Conservation (phyloP, 2,329 filamentous ascomycete genomes). For the Monosporascus sp. region DNA sequence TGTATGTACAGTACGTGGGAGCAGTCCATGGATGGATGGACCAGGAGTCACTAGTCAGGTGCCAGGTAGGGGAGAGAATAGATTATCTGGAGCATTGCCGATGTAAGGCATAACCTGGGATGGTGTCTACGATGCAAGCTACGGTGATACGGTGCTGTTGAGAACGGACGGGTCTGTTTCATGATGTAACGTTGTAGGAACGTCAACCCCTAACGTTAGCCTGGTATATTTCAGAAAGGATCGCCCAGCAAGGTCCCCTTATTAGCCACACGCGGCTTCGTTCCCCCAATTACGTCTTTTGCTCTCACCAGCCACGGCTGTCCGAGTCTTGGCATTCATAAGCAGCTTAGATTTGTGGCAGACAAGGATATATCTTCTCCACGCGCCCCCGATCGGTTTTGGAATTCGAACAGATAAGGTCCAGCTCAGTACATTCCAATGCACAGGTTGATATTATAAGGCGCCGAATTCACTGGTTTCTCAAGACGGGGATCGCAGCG, state of each 20-base stretch:
- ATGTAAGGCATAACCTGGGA: constrained; percentile 2
- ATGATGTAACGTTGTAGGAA: constrained; percentile 1
- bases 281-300: neutral
- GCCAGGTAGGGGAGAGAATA: neutral
- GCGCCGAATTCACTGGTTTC: neutral
- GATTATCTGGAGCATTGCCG: neutral
- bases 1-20: neutral
- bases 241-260: neutral
- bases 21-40: neutral
- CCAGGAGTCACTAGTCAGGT: neutral
- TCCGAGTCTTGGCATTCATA: neutral
- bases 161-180: neutral
- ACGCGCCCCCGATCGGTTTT: neutral
- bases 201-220: neutral
- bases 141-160: neutral
- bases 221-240: neutral
- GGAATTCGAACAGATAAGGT: too few relatives aligned
- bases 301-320: neutral
- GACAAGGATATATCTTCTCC: neutral
- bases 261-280: neutral
- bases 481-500: neutral
- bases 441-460: neutral
- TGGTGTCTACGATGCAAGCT: constrained; percentile 21
- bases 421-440: too few relatives aligned
- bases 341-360: neutral